phyloP scores from a whole-genome alignment of 2,329 filamentous ascomycete genomes.

The Bipolaris zeicola region DNA sequence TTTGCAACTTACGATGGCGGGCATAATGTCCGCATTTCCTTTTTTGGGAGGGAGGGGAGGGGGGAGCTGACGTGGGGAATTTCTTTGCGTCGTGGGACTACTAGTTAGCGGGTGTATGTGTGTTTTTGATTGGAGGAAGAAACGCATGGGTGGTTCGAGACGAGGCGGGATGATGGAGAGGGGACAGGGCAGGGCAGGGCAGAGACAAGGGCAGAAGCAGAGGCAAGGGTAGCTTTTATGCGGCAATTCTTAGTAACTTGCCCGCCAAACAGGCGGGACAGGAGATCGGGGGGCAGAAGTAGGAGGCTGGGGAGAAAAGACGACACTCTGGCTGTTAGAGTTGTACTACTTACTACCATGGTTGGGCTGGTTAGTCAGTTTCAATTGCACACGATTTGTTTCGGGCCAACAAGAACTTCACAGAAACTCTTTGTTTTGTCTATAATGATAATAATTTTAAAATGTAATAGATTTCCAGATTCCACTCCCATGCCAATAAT shows the following conservation, averaged over 20 bases:
- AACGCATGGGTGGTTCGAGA: neutral
- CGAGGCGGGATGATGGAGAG: neutral
- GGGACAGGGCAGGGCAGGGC: neutral
- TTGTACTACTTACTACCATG: neutral
- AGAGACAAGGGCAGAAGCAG: neutral
- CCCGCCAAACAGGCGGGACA: neutral
- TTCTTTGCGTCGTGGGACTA: no score
- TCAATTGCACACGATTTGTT: no score
- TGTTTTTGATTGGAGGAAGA: neutral
- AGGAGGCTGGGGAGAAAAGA: neutral
- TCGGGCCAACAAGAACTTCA: neutral
- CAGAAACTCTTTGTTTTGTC: neutral
- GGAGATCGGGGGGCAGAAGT: neutral
- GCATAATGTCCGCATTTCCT: neutral
- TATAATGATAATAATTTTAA: constrained; percentile 2
- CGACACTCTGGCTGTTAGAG: neutral
- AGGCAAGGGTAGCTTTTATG: neutral
- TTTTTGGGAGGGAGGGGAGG: neutral
- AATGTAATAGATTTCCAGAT: constrained; percentile 11
- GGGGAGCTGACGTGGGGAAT: neutral
- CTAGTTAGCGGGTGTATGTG: no score
- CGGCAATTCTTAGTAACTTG: neutral
- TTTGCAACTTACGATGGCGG: neutral
- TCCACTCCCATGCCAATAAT: constrained; percentile 10
- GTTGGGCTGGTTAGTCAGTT: neutral